phyloP scores from a whole-genome alignment of 1,284 basidiomycete species.

The Moniliella sp. region DNA sequence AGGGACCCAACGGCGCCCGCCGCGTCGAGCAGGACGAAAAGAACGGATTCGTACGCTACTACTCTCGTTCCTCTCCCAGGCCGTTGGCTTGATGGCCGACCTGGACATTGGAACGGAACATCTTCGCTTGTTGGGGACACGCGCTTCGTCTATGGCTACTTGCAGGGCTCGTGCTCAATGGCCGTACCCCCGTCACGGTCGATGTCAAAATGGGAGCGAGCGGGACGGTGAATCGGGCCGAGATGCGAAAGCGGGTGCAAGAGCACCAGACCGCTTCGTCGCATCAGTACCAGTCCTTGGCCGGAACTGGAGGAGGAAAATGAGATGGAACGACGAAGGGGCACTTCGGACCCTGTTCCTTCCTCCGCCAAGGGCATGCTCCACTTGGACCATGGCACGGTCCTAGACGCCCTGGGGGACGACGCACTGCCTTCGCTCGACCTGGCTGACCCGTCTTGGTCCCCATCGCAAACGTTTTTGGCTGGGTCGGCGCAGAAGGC shows the following conservation, averaged over 20 bases:
- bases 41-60: constrained; percentile 37
- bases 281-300: too few relatives aligned
- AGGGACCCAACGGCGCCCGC: too few relatives aligned
- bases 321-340: too few relatives aligned
- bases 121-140: constrained; percentile 73
- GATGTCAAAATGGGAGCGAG: constrained; percentile 18
- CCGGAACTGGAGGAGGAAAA: too few relatives aligned
- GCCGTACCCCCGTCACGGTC: constrained; percentile 15
- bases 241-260: constrained; percentile 17
- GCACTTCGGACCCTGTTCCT: too few relatives aligned
- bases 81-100: constrained; percentile 76
- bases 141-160: constrained; percentile 62
- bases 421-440: not conserved
- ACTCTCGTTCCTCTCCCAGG: constrained; percentile 73
- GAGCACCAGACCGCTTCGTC: too few relatives aligned
- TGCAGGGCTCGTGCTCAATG: constrained; percentile 36
- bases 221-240: constrained; percentile 11
- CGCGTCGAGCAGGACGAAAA: too few relatives aligned
- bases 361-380: too few relatives aligned
- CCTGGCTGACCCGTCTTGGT: not conserved
- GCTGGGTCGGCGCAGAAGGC: not conserved
- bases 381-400: constrained; percentile 9
- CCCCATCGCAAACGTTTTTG: not conserved
- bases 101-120: constrained; percentile 54
- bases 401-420: constrained; percentile 9